These are phyloP conservation scores for Gossypium trilobum DNA, from an alignment of 441 rosid species.

Conservation along the genomic window DNA sequence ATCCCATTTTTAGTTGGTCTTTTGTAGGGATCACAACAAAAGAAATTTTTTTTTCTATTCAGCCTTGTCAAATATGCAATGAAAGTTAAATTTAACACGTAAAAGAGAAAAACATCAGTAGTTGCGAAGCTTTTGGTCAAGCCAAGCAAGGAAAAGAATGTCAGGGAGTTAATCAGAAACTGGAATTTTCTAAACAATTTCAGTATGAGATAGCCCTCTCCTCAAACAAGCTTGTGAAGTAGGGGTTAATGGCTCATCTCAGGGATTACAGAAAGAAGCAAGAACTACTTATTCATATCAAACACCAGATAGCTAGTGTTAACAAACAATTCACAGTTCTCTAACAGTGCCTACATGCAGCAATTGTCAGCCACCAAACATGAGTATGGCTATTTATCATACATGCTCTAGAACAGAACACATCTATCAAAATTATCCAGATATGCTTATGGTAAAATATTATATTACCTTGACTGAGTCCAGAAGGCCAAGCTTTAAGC, in stretches of 20 bases:
- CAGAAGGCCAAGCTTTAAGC: constrained; percentile 69
- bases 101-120: neutral
- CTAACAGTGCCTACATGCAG: neutral
- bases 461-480: constrained; percentile 71
- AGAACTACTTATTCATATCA: neutral
- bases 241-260: neutral
- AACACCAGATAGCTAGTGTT: neutral
- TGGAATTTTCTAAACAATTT: neutral
- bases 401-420: neutral
- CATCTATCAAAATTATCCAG: neutral
- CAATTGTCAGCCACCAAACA: constrained; percentile 6
- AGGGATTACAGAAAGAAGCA: neutral
- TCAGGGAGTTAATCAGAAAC: neutral
- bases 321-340: neutral
- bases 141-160: neutral
- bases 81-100: neutral
- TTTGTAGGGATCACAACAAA: neutral
- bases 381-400: neutral
- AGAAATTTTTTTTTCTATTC: neutral
- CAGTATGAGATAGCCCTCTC: neutral
- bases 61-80: neutral
- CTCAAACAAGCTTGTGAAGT: neutral
- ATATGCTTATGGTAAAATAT: constrained; percentile 6
- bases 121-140: neutral
- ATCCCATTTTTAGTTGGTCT: neutral